A percentile compares a stretch with the other conserved stretches of the same genome.
These are phyloP conservation scores for Porphyra umbilicalis DNA, from an alignment of 31 red algal genomes.

Conservation along the genomic window DNA sequence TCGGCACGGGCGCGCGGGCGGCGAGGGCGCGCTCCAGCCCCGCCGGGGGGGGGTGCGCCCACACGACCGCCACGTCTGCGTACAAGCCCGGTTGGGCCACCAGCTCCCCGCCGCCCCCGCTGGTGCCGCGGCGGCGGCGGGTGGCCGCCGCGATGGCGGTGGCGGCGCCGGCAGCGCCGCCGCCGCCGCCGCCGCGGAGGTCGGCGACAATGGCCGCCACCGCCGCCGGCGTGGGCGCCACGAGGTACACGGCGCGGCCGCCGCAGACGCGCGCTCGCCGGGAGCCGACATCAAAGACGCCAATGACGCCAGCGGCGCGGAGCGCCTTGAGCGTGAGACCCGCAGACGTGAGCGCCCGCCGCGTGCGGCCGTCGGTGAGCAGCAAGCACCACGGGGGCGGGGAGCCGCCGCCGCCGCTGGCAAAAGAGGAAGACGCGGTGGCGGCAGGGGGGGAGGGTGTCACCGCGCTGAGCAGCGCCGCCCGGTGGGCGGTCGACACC, in stretches of 20 bases:
- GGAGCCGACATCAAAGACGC: not conserved
- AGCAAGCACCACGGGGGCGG: not conserved
- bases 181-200: not conserved
- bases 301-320: not conserved
- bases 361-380: not conserved
- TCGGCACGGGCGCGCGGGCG: not conserved
- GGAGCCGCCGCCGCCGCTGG: not conserved
- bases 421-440: not conserved
- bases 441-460: not conserved
- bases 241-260: not conserved
- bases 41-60: not conserved
- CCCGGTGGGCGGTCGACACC: not conserved
- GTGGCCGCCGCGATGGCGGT: not conserved
- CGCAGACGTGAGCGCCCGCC: not conserved
- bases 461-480: not conserved
- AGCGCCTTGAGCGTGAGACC: not conserved
- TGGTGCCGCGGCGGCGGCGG: not conserved
- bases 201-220: not conserved
- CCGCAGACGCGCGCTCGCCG: not conserved
- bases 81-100: not conserved
- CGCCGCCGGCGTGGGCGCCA: not conserved
- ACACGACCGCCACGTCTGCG: not conserved
- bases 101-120: not conserved
- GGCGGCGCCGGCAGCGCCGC: not conserved
- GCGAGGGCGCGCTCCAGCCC: not conserved